These are phyloP conservation scores for Alternaria sp. DNA, from an alignment of 2,329 filamentous ascomycete species.

Conservation along the genomic window DNA sequence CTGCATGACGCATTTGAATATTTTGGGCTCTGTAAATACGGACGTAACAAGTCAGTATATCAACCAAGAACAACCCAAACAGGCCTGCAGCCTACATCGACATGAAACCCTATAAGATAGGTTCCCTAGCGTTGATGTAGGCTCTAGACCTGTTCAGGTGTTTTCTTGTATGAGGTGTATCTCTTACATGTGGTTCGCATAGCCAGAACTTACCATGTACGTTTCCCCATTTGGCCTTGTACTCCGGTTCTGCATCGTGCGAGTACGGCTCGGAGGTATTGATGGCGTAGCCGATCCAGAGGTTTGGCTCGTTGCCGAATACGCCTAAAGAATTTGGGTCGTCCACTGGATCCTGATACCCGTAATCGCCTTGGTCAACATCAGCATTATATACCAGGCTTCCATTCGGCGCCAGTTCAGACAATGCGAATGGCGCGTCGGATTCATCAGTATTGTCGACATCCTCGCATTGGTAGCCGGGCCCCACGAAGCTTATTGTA, in stretches of 20 bases:
- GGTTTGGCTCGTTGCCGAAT: slow-evolving; percentile 42
- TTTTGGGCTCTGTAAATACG: slow-evolving; percentile 27
- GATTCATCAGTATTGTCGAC: slow-evolving; percentile 18
- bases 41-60: background rate
- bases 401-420: slow-evolving; percentile 41
- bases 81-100: no score
- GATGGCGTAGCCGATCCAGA: slow-evolving; percentile 47
- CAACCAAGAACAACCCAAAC: no score
- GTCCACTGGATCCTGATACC: slow-evolving; percentile 36
- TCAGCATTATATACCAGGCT: slow-evolving; percentile 38
- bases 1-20: slow-evolving; percentile 45
- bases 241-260: slow-evolving; percentile 19
- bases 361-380: slow-evolving; percentile 43
- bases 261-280: slow-evolving; percentile 36
- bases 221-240: slow-evolving; percentile 36
- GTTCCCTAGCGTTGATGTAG: no score
- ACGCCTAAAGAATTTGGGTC: slow-evolving; percentile 43
- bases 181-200: background rate
- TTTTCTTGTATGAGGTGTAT: background rate
- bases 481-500: slow-evolving; percentile 40
- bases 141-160: no score
- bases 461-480: slow-evolving; percentile 48
- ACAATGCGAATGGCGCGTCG: slow-evolving; percentile 38
- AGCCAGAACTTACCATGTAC: slow-evolving; percentile 24
- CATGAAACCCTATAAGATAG: no score